Evolutionary conservation across 2,329 filamentous ascomycete species (phyloP), one percentile per base, ranked within the genome.

Genomic region (Apiospora kogelbergensis): DNA sequence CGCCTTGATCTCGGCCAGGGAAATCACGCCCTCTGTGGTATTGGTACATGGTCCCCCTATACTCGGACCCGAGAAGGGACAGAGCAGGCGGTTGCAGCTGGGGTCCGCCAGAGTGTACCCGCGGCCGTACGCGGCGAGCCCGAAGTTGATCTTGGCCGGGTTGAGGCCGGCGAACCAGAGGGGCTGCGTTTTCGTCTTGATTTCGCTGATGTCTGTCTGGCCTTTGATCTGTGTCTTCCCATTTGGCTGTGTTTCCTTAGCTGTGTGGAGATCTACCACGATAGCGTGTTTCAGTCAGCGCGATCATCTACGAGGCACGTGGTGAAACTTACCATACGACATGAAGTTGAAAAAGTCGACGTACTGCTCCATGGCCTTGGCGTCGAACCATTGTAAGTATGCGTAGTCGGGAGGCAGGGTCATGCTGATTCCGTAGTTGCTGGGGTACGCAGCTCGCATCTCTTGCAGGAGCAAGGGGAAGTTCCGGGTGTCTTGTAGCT

Each of bases 111-210:
- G 63, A 1, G 48, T 45, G 41, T 63, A 37, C 20, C 40, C 26
- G 1, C 22, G 46, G 11, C 84, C 84, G 67, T 87, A 87, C 64
- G 79, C 80, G 0, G 83, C 83, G 0, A 85, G 67, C 0, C 85
- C 85, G 2, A 87, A 72, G 68, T 83, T 83, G 44, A 86, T 73
- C 70, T 86, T 84, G 3, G 66, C 60, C 0, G 81, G 78, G 53
- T 81, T 70, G 0, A 86, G 67, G 1, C 77, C 76, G 42, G 78
- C 80, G 66, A 78, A 82, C 82, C 81, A 85, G 0, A 86, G 69
- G 0, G 81, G 80, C 0, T 78, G 46, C 0, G 81, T 76, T 2
- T 78, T 74, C 3, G 77, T 77, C 1, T 71, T 67, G n/a, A 85
- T 84, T 48, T 85, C 83, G 0, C 73, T 73, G 1, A 86, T 77